A percentile compares a stretch with the other conserved stretches of the same genome.
Conservation (phyloP, 2,329 filamentous ascomycete species). For the Aspergillus ibericus region DNA sequence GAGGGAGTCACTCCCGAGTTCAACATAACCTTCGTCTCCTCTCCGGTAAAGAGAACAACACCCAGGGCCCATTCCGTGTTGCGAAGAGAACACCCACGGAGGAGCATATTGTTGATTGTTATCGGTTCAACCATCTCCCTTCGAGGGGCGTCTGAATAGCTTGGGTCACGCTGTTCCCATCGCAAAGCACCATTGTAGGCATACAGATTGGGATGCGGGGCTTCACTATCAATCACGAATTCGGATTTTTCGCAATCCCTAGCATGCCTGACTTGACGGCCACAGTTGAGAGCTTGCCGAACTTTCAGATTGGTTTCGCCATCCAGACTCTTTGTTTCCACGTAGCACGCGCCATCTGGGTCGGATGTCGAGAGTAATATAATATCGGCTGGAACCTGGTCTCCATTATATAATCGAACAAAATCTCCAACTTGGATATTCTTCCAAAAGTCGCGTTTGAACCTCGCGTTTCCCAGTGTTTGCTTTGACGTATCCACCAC, state of each 20-base stretch:
- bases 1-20: conserved; percentile 94
- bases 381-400: conserved; percentile 90
- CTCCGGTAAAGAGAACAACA: conserved; percentile 88
- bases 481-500: conserved; percentile 72
- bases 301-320: conserved; percentile 98
- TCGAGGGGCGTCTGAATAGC: conserved; percentile 60
- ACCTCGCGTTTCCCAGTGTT: conserved; percentile 70
- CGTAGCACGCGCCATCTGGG: conserved; percentile 89
- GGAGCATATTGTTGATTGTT: conserved; percentile 88
- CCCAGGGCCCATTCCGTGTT: conserved; percentile 97
- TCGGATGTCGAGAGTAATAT: conserved; percentile 92
- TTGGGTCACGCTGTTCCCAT: conserved; percentile 74
- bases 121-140: conserved; percentile 89
- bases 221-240: conserved; percentile 86
- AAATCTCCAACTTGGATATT: conserved; percentile 94
- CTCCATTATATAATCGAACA: conserved; percentile 92
- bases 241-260: conserved; percentile 87
- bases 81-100: conserved; percentile 87
- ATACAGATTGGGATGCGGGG: conserved; percentile 90
- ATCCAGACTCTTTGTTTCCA: conserved; percentile 97
- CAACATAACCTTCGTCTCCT: conserved; percentile 99
- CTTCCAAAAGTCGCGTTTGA: conserved; percentile 95
- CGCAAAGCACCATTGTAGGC: conserved; percentile 87
- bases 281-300: conserved; percentile 83
- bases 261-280: conserved; percentile 79